Evolutionary conservation across 345 rosid species (phyloP), one percentile per base, ranked within the genome.

Genomic region (sweet orange (Citrus sinensis)): DNA sequence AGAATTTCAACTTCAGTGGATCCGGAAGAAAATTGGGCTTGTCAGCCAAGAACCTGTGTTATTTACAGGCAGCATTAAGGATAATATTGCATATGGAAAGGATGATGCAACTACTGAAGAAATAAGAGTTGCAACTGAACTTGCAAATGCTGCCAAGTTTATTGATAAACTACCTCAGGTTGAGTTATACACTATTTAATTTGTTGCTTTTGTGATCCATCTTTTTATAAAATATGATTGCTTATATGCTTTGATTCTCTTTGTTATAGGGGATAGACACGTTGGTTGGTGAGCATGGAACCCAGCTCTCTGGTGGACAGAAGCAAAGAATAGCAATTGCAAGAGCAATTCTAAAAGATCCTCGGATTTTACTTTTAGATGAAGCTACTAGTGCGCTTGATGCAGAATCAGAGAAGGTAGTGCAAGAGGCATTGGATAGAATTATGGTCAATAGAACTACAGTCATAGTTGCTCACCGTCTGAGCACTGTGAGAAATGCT

Each of bases 331-430:
- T 94, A 72, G 98, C 98, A 3, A 92, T 94, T 32, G 96, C 98
- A 0, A 89, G 98, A 80, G 98, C 97, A 2, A 92, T 92, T 65
- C 76, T 92, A n/a, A 94, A 92, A 82, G 86, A 94, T 64, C 97
- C 97, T 0, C 51, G 93, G 75, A 88, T 94, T 17, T 83, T 94
- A 71, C 93, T 94, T 22, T 78, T 94, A 51, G 98, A 93, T 32
- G 98, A 94, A 82, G 98, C 97, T 17, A 94, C 98, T 2, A 94
- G 97, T 72, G 97, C 98, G 1, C 92, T 94, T 2, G 97, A 94
- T 74, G 92, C 97, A 7, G 97, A 94, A 83, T 93, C 97, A 0
- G 97, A 93, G 79, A 91, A 90, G 80, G 77, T 86, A n/a, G 98
- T 94, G 39, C 95, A 93, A 82, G 97, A 93, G 80, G 95, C 98